These are phyloP conservation scores for Candida dajiaensis DNA, from an alignment of 805 yeast genomes.

Conservation along the genomic window DNA sequence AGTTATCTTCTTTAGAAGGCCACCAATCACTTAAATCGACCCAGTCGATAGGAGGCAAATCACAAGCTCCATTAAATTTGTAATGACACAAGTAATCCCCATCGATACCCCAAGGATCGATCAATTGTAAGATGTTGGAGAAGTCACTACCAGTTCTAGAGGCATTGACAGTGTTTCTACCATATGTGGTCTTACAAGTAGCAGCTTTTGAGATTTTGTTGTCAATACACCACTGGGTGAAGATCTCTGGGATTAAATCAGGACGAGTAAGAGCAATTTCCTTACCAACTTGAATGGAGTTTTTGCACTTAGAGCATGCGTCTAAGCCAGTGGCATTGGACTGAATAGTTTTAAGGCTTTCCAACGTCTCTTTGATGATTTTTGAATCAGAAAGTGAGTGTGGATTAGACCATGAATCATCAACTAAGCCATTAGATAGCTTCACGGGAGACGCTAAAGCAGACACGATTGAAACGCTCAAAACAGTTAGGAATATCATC, in stretches of 20 bases:
- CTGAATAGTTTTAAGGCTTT: slow-evolving; percentile 12
- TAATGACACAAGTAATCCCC: slow-evolving; percentile 59
- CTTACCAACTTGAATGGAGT: slow-evolving; percentile 32
- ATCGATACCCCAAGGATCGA: slow-evolving; percentile 48
- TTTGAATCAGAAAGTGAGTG: slow-evolving; percentile 8
- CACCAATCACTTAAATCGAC: slow-evolving; percentile 38
- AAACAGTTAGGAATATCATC: background rate
- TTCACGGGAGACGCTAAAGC: background rate
- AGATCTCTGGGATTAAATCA: slow-evolving; percentile 35
- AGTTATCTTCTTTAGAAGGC: slow-evolving; percentile 37
- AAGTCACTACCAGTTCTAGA: slow-evolving; percentile 40
- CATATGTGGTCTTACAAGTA: slow-evolving; percentile 28
- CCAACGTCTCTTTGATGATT: slow-evolving; percentile 10
- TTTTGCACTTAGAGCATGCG: slow-evolving; percentile 31
- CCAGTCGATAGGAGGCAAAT: slow-evolving; percentile 46
- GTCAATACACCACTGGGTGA: slow-evolving; percentile 38
- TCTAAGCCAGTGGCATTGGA: slow-evolving; percentile 13
- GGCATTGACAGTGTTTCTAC: slow-evolving; percentile 32
- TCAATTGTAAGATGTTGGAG: slow-evolving; percentile 41
- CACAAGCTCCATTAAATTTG: slow-evolving; percentile 39
- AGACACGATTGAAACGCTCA: background rate
- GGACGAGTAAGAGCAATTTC: slow-evolving; percentile 33
- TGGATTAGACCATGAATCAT: slow-evolving; percentile 3
- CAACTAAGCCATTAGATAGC: slow-evolving; percentile 5
- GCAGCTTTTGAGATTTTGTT: slow-evolving; percentile 21